These are phyloP conservation scores for Pythium sp. DNA, from an alignment of 352 stramenopile genomes.

Conservation along the genomic window DNA sequence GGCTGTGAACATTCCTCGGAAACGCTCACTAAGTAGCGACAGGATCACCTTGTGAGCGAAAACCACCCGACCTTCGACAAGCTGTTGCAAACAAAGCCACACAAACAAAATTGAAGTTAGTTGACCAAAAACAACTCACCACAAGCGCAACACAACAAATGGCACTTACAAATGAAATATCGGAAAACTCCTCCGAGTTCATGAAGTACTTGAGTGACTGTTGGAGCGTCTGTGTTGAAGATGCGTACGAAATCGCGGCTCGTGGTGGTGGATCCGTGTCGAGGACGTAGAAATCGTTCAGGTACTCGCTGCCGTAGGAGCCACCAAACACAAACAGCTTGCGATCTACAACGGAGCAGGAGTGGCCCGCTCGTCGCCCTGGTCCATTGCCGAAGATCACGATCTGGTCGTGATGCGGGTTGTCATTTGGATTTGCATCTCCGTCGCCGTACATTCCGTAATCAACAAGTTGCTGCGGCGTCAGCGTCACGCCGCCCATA, in stretches of 20 bases:
- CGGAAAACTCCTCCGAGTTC: slow-evolving; percentile 92
- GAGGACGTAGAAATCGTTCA: slow-evolving; percentile 94
- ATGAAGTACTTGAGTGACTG: slow-evolving; percentile 86
- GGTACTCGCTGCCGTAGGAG: slow-evolving; percentile 89
- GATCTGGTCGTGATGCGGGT: slow-evolving; percentile 64
- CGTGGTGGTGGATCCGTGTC: slow-evolving; percentile 91
- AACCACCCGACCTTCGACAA: slow-evolving; percentile 92
- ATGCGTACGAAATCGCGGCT: slow-evolving; percentile 78
- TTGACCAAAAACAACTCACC: background rate
- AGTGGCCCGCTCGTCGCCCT: slow-evolving; percentile 91
- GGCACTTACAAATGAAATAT: slow-evolving; percentile 90
- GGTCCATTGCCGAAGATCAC: slow-evolving; percentile 85
- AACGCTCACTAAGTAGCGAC: slow-evolving; percentile 90
- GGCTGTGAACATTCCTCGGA: slow-evolving; percentile 94
- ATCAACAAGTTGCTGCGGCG: slow-evolving; percentile 24
- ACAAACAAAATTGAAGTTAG: background rate
- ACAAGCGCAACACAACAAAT: slow-evolving; percentile 6
- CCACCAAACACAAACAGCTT: slow-evolving; percentile 95
- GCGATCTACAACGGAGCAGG: slow-evolving; percentile 91
- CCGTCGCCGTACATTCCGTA: slow-evolving; percentile 23
- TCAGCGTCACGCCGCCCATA: slow-evolving; percentile 22
- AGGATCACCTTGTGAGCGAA: slow-evolving; percentile 94
- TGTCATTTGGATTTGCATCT: slow-evolving; percentile 70
- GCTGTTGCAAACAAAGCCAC: slow-evolving; percentile 17
- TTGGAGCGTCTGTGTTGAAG: slow-evolving; percentile 61